These are phyloP conservation scores for Notholithocarpus densiflorus DNA, from an alignment of 306 rosid species.

Conservation along the genomic window DNA sequence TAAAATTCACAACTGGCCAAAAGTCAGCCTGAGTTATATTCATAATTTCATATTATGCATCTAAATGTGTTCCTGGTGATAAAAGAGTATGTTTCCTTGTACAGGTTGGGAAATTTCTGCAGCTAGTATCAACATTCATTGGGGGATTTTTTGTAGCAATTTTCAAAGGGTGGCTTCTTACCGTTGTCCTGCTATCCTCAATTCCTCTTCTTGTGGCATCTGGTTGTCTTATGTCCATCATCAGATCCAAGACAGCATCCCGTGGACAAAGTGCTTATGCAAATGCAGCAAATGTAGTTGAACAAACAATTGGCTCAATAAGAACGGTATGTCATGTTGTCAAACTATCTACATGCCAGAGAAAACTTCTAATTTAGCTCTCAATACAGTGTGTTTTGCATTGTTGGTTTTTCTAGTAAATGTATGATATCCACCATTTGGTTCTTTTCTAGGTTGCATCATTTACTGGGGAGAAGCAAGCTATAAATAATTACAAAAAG, in stretches of 20 bases:
- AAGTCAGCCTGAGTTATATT: not conserved
- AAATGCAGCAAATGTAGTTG: conserved; percentile 63
- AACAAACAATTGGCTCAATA: conserved; percentile 66
- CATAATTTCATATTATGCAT: not conserved
- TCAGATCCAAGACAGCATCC: conserved; percentile 52
- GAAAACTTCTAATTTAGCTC: too few species aligned
- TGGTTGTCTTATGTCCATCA: conserved; percentile 44
- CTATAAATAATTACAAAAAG: conserved; percentile 43
- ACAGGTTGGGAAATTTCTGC: conserved; percentile 70
- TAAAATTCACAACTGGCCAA: not conserved
- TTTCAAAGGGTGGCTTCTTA: conserved; percentile 69
- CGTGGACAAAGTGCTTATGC: conserved; percentile 68
- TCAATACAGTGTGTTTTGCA: too few species aligned
- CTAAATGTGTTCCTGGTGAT: not conserved
- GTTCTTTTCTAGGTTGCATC: conserved; percentile 58
- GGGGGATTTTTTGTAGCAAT: conserved; percentile 66
- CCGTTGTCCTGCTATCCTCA: conserved; percentile 57
- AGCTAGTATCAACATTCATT: conserved; percentile 39
- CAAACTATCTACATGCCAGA: too few species aligned
- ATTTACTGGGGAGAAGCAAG: conserved; percentile 68
- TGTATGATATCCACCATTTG: not conserved
- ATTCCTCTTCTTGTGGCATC: conserved; percentile 60
- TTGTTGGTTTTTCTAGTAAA: too few species aligned
- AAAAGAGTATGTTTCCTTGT: not conserved
- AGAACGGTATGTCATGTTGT: conserved; percentile 47